phyloP scores from a whole-genome alignment of 169 alveolate species.

The Blepharisma undulans region DNA sequence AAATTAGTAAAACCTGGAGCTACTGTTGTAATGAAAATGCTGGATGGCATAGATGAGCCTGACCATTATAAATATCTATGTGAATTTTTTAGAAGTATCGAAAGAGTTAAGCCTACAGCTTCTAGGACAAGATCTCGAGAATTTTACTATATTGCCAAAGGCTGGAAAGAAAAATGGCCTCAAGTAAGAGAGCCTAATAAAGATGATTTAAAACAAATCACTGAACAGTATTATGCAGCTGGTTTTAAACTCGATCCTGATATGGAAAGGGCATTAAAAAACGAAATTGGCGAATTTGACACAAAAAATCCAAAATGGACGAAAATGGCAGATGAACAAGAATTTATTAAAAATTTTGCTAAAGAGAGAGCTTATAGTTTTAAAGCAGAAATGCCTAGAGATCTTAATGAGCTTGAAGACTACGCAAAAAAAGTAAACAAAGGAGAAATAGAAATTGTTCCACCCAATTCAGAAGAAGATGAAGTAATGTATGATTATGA shows the following conservation, averaged over 20 bases:
- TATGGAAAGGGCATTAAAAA: not conserved
- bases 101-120: conserved; percentile 51
- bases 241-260: not conserved
- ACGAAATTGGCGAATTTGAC: not conserved
- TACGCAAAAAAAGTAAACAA: not conserved
- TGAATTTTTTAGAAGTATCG: conserved; percentile 16
- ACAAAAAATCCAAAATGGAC: not conserved
- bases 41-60: conserved; percentile 10
- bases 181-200: not conserved
- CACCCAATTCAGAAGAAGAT: not conserved
- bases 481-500: not conserved
- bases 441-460: not conserved
- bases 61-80: not conserved
- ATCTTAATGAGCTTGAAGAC: not conserved
- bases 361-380: not conserved
- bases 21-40: conserved; percentile 44
- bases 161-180: not conserved
- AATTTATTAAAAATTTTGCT: not conserved
- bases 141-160: conserved; percentile 44
- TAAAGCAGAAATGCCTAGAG: not conserved
- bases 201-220: not conserved
- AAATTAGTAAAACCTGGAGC: conserved; percentile 42
- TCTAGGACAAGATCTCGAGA: conserved; percentile 35
- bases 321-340: not conserved
- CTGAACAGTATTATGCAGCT: not conserved